Conservation (phyloP, 306 rosid species). For the Trifolium subterraneum region DNA sequence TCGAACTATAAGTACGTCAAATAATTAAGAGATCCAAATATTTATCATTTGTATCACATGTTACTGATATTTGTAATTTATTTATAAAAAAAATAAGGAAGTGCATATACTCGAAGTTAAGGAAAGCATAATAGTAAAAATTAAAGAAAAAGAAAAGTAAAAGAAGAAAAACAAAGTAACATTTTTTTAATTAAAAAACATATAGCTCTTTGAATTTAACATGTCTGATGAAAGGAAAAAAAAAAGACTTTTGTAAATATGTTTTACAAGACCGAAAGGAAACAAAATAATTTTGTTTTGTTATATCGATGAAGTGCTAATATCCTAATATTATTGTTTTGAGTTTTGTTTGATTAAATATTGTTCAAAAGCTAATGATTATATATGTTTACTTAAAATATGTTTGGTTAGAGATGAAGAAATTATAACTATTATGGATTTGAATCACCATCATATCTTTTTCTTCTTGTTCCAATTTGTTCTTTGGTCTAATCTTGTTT, state of each 20-base stretch:
- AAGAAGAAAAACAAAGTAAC: conserved; percentile 26
- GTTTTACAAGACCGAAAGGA: conserved; percentile 35
- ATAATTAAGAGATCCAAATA: too few relatives aligned
- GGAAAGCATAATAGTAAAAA: conserved; percentile 29
- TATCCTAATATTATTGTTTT: conserved; percentile 3
- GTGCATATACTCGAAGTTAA: conserved; percentile 19
- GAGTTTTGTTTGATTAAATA: conserved; percentile 28
- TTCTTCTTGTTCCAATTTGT: conserved; percentile 9
- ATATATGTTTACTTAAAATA: not conserved
- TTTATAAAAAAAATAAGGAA: conserved; percentile 4
- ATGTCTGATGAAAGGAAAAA: conserved; percentile 8
- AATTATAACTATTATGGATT: conserved; percentile 10
- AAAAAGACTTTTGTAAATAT: conserved; percentile 27
- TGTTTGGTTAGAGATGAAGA: conserved; percentile 35
- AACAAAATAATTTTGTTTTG: conserved; percentile 33
- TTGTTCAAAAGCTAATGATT: conserved; percentile 21
- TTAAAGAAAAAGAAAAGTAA: not conserved
- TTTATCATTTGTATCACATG: too few relatives aligned
- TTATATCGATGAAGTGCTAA: conserved; percentile 35
- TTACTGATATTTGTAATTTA: not conserved
- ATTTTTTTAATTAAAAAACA: not conserved
- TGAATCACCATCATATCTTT: not conserved
- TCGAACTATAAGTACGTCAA: too few relatives aligned
- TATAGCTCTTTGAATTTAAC: not conserved
- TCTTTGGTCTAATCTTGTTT: not conserved